phyloP scores from a whole-genome alignment of 768 basidiomycete species.

The Holtermannia corniformis region DNA sequence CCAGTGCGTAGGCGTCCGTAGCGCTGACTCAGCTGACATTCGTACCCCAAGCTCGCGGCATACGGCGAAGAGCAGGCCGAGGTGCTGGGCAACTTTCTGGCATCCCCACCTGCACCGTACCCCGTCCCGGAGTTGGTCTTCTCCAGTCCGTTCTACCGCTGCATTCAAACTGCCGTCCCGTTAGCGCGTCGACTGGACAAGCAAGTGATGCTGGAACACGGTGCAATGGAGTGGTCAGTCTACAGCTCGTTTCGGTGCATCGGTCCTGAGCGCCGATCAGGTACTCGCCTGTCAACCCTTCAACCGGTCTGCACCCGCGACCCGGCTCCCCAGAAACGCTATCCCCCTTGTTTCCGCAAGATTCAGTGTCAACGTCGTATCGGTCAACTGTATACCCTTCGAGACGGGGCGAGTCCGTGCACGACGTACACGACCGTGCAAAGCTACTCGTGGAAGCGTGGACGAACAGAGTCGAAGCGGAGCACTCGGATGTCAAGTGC shows the following conservation, averaged over 20 bases:
- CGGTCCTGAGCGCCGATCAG: constrained; percentile 10
- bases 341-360: constrained; percentile 22
- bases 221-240: constrained; percentile 39
- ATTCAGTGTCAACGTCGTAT: constrained; percentile 19
- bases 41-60: constrained; percentile 24
- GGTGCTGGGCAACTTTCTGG: constrained; percentile 26
- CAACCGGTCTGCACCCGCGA: constrained; percentile 39
- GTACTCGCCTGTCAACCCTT: constrained; percentile 35
- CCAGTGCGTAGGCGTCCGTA: constrained; percentile 23
- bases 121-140: constrained; percentile 38
- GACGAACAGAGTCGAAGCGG: constrained; percentile 23
- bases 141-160: constrained; percentile 38
- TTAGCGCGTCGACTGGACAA: constrained; percentile 15
- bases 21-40: neutral
- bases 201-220: constrained; percentile 33
- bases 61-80: constrained; percentile 30
- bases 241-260: neutral
- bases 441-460: constrained; percentile 32
- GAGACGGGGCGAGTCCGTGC: constrained; percentile 32
- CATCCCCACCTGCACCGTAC: constrained; percentile 16
- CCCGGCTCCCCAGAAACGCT: constrained; percentile 19
- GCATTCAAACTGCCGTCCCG: constrained; percentile 36
- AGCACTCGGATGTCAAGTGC: constrained; percentile 24
- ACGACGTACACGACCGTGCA: constrained; percentile 28
- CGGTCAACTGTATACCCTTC: constrained; percentile 36